A percentile compares a stretch with the other conserved stretches of the same genome.
Evolutionary conservation across 164 flowering plant species (phyloP).

Genomic region (Sedum album): DNA sequence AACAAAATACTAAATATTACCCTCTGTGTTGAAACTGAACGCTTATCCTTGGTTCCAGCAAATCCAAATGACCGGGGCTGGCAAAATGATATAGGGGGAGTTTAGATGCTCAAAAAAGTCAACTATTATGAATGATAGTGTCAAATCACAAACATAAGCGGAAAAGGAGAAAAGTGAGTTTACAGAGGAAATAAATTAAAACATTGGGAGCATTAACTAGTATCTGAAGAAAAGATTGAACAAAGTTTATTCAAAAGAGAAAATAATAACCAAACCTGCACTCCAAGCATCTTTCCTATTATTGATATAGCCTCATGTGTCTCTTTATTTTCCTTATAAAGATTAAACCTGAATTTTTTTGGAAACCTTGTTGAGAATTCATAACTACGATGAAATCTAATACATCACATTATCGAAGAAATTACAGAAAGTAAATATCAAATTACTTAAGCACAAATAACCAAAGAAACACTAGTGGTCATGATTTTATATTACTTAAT

Average conservation of each 20-base stretch:
- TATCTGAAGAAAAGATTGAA: not conserved
- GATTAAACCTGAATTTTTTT: slow-evolving; percentile 77
- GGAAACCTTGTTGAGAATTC: not conserved
- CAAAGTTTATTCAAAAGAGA: not conserved
- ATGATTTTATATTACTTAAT: no score
- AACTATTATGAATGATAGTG: not conserved
- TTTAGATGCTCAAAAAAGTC: not conserved
- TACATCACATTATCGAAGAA: no score
- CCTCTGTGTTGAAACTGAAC: slow-evolving; percentile 84
- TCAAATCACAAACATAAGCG: no score
- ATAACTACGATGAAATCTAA: no score
- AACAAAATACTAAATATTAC: slow-evolving; percentile 22
- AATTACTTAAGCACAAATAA: no score
- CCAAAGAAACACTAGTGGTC: no score
- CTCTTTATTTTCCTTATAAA: slow-evolving; percentile 95
- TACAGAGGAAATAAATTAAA: no score
- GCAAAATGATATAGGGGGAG: slow-evolving; percentile 3
- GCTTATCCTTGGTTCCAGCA: slow-evolving; percentile 96
- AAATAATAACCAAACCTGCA: slow-evolving; percentile 45
- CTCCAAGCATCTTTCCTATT: slow-evolving; percentile 94
- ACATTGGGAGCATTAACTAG: not conserved
- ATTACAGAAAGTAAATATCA: no score
- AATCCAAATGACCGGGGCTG: slow-evolving; percentile 96
- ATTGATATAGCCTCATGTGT: slow-evolving; percentile 88
- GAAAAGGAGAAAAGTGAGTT: not conserved